Evolutionary conservation across 371 early-diverging fungal species (phyloP), one percentile per base, ranked within the genome.

Genomic region (Mucor saturninus): DNA sequence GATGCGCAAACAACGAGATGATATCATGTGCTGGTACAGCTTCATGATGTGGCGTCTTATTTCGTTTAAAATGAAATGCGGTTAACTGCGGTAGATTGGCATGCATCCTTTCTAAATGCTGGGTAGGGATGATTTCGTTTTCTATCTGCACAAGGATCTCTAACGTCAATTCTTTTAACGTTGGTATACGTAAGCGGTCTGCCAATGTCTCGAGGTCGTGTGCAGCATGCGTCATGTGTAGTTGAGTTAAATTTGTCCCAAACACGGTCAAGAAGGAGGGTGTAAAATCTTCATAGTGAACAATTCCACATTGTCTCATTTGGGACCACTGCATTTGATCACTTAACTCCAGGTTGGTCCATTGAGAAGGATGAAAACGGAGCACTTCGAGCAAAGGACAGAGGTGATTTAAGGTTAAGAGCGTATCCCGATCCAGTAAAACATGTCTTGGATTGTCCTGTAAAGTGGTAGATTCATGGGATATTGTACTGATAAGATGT

Each of bases 361-460:
- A 69, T 29, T 65, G 55, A 4, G 55, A 21, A 2, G 49, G 54
- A 32, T 59, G 52, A 62, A 69, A 69, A 30, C 54, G 39, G 4
- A 69, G 9, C 0, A 62, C 43, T 31, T 69, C 65, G 14, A 69
- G 35, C 5, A 58, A 32, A 10, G 70, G 62, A 30, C 70, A 69
- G 14, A 59, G 26, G 3, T 43, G 28, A 28, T 49, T 43, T 14
- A 69, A 4, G 8, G 8, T 4, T 4, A 2, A 8, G 3, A 46
- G 8, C 4, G 6, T 46, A 15, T 15, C 46, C 21, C 21, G 46
- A 46, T 46, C 46, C 5, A 46, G 5, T 26, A 4, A 4, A 46
- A 21, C 26, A 4, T 52, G 13, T 9, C 26, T 35, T 11, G 38
- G 28, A 13, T 9, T 21, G n/a, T 59, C 51, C 7, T 49, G 39